These are phyloP conservation scores for Pichia scutulata DNA, from an alignment of 805 yeast genomes.

Conservation along the genomic window DNA sequence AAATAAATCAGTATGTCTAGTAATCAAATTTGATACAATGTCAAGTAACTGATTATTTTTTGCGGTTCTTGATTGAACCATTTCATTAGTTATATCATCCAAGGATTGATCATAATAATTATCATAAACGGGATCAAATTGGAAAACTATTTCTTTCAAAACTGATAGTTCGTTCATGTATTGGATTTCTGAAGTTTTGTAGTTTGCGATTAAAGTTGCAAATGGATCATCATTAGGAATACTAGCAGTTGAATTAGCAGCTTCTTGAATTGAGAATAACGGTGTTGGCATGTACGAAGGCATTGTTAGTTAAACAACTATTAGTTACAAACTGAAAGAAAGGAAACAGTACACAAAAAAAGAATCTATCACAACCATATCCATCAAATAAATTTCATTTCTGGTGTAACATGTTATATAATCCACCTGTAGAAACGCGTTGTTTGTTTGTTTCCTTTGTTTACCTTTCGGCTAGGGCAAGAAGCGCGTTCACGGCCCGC, in stretches of 20 bases:
- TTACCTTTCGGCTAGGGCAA: background rate
- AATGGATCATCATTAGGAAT: background rate
- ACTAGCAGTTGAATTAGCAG: conserved; percentile 9
- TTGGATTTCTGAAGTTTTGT: conserved; percentile 13
- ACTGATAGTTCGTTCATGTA: conserved; percentile 18
- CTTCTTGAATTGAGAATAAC: conserved; percentile 19
- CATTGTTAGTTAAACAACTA: conserved; percentile 1
- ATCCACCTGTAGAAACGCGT: background rate
- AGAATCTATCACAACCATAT: background rate
- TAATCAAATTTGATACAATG: conserved; percentile 12
- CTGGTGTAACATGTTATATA: no score
- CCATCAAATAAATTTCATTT: no score
- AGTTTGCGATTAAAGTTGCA: conserved; percentile 9
- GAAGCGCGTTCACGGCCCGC: background rate
- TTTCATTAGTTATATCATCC: conserved; percentile 20
- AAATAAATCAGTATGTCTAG: conserved; percentile 16
- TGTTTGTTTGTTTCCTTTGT: background rate
- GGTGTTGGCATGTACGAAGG: conserved; percentile 15
- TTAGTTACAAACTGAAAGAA: background rate
- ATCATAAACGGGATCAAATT: conserved; percentile 23
- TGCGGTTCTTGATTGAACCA: conserved; percentile 13
- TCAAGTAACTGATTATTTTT: conserved; percentile 17
- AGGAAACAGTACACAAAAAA: background rate
- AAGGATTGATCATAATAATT: conserved; percentile 23
- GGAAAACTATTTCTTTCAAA: conserved; percentile 15